Conservation (phyloP, 129 eudicot species). For the Arctium minus region DNA sequence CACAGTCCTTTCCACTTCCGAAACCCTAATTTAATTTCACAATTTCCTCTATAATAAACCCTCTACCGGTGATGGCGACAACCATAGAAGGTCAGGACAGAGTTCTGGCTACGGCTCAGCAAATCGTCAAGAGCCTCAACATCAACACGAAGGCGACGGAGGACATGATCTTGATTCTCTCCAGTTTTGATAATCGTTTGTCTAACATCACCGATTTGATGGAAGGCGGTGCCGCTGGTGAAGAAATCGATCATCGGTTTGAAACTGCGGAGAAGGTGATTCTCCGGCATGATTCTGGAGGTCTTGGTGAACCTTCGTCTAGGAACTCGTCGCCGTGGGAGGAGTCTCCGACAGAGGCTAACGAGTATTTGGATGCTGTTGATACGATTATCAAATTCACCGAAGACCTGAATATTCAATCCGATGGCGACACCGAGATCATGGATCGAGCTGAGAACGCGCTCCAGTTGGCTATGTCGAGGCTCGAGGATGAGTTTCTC, state of each 20-base stretch:
- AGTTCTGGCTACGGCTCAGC: slow-evolving; percentile 83
- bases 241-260: slow-evolving; percentile 30
- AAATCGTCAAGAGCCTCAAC: slow-evolving; percentile 71
- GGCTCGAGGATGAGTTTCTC: slow-evolving; percentile 76
- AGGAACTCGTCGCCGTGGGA: slow-evolving; percentile 26
- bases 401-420: slow-evolving; percentile 35
- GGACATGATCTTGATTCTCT: slow-evolving; percentile 74
- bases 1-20: background rate
- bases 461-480: slow-evolving; percentile 69
- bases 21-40: slow-evolving; percentile 20
- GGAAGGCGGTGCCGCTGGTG: background rate
- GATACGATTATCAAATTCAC: slow-evolving; percentile 53
- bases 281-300: slow-evolving; percentile 36
- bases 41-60: background rate
- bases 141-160: slow-evolving; percentile 55
- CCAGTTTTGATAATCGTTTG: slow-evolving; percentile 79
- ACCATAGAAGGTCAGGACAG: slow-evolving; percentile 71
- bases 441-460: slow-evolving; percentile 78
- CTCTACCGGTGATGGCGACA: slow-evolving; percentile 40
- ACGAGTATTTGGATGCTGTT: slow-evolving; percentile 58
- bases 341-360: slow-evolving; percentile 16
- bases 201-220: slow-evolving; percentile 64
- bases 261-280: slow-evolving; percentile 59
- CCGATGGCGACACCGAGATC: slow-evolving; percentile 23
- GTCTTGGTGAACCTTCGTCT: slow-evolving; percentile 19